These are phyloP conservation scores for Psilocybe subaeruginosa DNA, from an alignment of 768 basidiomycete genomes.

Conservation along the genomic window DNA sequence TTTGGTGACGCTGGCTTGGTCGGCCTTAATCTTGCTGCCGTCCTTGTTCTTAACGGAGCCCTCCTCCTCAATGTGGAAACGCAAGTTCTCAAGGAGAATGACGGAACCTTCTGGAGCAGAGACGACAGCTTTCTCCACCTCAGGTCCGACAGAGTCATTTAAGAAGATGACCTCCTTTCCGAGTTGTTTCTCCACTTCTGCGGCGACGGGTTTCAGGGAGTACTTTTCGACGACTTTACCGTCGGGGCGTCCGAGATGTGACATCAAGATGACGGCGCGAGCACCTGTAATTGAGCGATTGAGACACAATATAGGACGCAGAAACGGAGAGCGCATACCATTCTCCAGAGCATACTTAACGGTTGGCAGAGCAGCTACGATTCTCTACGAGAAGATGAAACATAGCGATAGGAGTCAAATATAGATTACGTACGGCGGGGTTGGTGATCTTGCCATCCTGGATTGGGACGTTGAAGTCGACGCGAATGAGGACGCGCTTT, in stretches of 20 bases:
- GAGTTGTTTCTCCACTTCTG: slow-evolving; percentile 78
- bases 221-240: slow-evolving; percentile 89
- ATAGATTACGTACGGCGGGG: slow-evolving; percentile 73
- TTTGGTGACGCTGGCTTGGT: slow-evolving; percentile 72
- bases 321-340: slow-evolving; percentile 44
- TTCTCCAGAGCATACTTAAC: slow-evolving; percentile 91
- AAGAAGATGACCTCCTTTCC: slow-evolving; percentile 79
- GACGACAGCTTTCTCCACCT: slow-evolving; percentile 80
- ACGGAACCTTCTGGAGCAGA: slow-evolving; percentile 66
- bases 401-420: slow-evolving; percentile 8
- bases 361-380: slow-evolving; percentile 95
- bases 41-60: slow-evolving; percentile 93
- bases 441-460: slow-evolving; percentile 93
- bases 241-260: slow-evolving; percentile 96
- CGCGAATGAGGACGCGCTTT: slow-evolving; percentile 91
- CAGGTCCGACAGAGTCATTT: slow-evolving; percentile 82
- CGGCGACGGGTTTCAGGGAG: slow-evolving; percentile 86
- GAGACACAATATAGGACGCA: slow-evolving; percentile 10
- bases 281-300: slow-evolving; percentile 55
- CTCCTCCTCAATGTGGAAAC: slow-evolving; percentile 99
- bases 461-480: slow-evolving; percentile 96
- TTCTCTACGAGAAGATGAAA: slow-evolving; percentile 63
- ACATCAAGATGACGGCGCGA: slow-evolving; percentile 89
- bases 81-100: slow-evolving; percentile 95
- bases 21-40: slow-evolving; percentile 93